These are phyloP conservation scores for Trichoderma sp. DNA, from an alignment of 2,329 filamentous ascomycete species.

Conservation along the genomic window DNA sequence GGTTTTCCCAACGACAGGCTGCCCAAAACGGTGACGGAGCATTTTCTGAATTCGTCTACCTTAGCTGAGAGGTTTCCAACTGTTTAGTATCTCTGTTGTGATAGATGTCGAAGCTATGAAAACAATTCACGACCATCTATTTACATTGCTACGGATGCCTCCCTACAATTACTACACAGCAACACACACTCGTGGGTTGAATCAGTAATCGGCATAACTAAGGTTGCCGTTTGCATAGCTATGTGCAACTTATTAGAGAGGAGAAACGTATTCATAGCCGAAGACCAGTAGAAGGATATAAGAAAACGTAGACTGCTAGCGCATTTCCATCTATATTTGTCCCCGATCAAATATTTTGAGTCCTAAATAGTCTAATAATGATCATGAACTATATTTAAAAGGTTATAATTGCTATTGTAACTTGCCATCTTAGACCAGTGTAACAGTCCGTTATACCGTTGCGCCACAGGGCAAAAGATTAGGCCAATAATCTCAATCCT, in stretches of 20 bases:
- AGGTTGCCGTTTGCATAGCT: neutral
- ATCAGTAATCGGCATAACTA: neutral
- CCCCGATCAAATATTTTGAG: too few relatives aligned
- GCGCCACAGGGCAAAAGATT: too few relatives aligned
- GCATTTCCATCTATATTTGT: neutral
- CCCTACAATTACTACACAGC: neutral
- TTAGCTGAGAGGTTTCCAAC: neutral
- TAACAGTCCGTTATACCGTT: too few relatives aligned
- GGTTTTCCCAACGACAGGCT: neutral
- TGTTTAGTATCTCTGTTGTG: neutral
- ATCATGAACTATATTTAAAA: neutral
- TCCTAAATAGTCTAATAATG: neutral
- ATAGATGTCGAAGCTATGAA: neutral
- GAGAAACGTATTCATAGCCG: neutral
- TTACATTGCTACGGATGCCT: neutral
- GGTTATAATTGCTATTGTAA: neutral
- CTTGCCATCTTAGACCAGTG: neutral
- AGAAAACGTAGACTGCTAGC: neutral
- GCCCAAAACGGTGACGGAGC: neutral
- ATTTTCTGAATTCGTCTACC: neutral
- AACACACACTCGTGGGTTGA: fast-evolving
- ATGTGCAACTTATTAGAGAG: neutral
- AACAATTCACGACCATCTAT: neutral
- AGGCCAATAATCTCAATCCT: too few relatives aligned
- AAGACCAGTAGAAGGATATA: neutral